A percentile compares a stretch with the other conserved stretches of the same genome.
Evolutionary conservation across 176 grass and related monocot genomes (phyloP).

Genomic region (Leersia perrieri): DNA sequence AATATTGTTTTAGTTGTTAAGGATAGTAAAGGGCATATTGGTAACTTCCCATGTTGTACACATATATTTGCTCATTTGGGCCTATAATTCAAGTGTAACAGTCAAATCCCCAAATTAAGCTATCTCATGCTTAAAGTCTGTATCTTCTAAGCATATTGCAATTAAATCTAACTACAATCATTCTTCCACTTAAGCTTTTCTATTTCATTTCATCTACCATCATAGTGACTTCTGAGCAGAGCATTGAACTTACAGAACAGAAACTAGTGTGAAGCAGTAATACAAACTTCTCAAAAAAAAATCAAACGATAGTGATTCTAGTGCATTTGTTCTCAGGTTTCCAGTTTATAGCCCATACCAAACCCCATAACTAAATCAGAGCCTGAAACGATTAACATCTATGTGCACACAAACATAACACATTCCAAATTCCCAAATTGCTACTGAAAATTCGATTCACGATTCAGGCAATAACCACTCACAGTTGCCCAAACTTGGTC

Average conservation of each 20-base stretch:
- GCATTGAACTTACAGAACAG: not conserved
- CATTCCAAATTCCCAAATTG: not conserved
- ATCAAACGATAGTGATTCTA: not conserved
- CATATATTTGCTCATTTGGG: too few species aligned
- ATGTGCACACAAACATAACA: not conserved
- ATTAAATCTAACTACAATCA: not conserved
- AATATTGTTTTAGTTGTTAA: not conserved
- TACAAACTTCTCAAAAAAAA: not conserved
- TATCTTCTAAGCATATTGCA: not conserved
- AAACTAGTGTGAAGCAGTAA: not conserved
- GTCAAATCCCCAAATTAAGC: too few species aligned
- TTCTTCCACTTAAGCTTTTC: not conserved
- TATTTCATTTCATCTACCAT: not conserved
- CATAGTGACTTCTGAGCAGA: not conserved
- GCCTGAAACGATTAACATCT: not conserved
- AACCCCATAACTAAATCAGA: not conserved
- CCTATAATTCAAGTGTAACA: too few species aligned
- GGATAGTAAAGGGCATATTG: too few species aligned
- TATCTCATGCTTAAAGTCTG: not conserved
- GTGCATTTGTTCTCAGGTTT: not conserved
- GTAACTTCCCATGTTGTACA: too few species aligned
- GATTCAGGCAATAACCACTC: not conserved
- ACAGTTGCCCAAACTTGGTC: slow-evolving; percentile 84
- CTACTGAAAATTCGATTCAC: not conserved
- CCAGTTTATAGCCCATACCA: not conserved